Evolutionary conservation across 129 eudicot species (phyloP).

Genomic region (Flaveria bidentis): DNA sequence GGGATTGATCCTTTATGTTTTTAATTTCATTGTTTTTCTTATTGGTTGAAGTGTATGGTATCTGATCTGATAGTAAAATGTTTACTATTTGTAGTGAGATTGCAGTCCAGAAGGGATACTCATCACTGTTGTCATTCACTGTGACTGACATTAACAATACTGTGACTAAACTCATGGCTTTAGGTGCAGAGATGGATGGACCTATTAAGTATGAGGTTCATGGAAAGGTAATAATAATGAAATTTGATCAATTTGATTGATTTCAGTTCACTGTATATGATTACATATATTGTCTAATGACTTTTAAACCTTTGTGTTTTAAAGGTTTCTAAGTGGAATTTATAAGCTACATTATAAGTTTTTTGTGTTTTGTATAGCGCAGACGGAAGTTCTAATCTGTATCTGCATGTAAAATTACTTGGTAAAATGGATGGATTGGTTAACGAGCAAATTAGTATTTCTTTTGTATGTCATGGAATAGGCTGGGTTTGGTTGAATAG

Average conservation of each 20-base stretch:
- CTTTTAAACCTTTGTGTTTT: not conserved
- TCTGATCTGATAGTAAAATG: no score
- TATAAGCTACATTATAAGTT: not conserved
- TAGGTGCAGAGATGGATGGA: constrained; percentile 97
- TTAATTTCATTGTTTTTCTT: no score
- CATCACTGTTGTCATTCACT: constrained; percentile 79
- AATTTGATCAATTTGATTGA: not conserved
- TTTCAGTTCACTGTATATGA: not conserved
- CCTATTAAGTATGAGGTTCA: constrained; percentile 92
- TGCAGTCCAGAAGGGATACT: constrained; percentile 66
- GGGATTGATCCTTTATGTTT: not conserved
- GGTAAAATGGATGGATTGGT: not conserved
- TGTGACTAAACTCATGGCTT: constrained; percentile 72
- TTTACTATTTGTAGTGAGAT: constrained; percentile 51
- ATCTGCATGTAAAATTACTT: not conserved
- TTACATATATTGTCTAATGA: not conserved
- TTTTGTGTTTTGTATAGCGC: not conserved
- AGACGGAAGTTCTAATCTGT: not conserved
- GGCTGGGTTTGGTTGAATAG: not conserved
- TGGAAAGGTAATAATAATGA: constrained; percentile 66
- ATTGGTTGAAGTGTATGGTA: not conserved
- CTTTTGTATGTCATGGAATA: not conserved
- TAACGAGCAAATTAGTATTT: not conserved
- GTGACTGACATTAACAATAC: constrained; percentile 77
- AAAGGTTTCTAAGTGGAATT: not conserved